A percentile compares a stretch with the other conserved stretches of the same genome.
These are phyloP conservation scores for Ophiostoma perfectum DNA, from an alignment of 2,329 filamentous ascomycete genomes.

Conservation along the genomic window DNA sequence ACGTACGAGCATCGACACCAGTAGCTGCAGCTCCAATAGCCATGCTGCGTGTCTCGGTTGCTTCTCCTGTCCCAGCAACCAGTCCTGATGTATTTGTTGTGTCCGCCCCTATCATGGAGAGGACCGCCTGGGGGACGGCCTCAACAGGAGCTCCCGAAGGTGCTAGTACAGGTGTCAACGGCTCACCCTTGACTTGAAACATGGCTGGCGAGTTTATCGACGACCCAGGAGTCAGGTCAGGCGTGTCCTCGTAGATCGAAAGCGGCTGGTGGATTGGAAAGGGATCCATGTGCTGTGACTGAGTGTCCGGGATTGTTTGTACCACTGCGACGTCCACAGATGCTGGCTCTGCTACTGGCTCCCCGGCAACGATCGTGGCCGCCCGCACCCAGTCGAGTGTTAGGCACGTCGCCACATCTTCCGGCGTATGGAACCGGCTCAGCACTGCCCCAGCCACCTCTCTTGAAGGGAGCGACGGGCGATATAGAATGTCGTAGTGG, in stretches of 20 bases:
- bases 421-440: slow-evolving; percentile 8
- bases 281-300: neutral
- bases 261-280: neutral
- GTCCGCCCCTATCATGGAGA: too few relatives aligned
- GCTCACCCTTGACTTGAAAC: slow-evolving; percentile 13
- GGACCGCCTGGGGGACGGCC: slow-evolving; percentile 20
- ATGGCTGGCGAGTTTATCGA: slow-evolving; percentile 13
- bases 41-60: neutral
- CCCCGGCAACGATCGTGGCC: neutral
- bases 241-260: slow-evolving; percentile 17
- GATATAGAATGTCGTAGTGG: slow-evolving; percentile 91
- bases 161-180: slow-evolving; percentile 12
- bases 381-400: neutral
- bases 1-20: neutral
- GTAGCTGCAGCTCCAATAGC: neutral
- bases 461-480: slow-evolving; percentile 26
- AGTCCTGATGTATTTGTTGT: too few relatives aligned
- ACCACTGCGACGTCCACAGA: neutral
- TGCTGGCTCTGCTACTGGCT: neutral
- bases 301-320: neutral
- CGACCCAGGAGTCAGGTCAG: slow-evolving; percentile 15
- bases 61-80: neutral
- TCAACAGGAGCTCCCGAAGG: slow-evolving; percentile 27
- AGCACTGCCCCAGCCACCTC: slow-evolving; percentile 16
- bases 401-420: neutral